Evolutionary conservation across 495 filamentous ascomycete genomes (phyloP).

Genomic region (Xylaria venustula): DNA sequence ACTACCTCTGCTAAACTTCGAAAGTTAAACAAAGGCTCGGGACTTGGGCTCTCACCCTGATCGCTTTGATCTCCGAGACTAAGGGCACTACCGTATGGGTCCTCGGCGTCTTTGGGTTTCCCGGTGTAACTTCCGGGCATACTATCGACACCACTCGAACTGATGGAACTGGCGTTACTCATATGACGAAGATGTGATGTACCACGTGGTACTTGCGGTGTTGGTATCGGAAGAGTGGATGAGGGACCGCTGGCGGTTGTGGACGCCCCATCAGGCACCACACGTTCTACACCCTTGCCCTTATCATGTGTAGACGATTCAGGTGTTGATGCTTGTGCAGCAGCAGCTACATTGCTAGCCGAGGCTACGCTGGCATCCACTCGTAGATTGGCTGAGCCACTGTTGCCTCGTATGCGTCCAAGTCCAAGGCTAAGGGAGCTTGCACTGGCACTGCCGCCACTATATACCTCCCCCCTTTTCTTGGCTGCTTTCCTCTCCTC

Average conservation of each 20-base stretch:
- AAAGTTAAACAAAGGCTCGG: constrained; percentile 89
- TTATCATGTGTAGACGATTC: constrained; percentile 51
- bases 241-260: constrained; percentile 15
- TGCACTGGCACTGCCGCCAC: constrained; percentile 50
- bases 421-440: constrained; percentile 52
- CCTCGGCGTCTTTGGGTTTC: constrained; percentile 35
- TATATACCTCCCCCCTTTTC: constrained; percentile 51
- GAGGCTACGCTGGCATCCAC: constrained; percentile 41
- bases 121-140: constrained; percentile 51
- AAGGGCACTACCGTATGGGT: constrained; percentile 46
- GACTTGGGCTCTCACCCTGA: constrained; percentile 49
- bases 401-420: constrained; percentile 54
- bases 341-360: constrained; percentile 14
- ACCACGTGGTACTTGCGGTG: constrained; percentile 41
- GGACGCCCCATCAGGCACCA: constrained; percentile 19
- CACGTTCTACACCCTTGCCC: constrained; percentile 78
- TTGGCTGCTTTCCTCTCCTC: constrained; percentile 78
- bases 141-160: constrained; percentile 71
- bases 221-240: constrained; percentile 34
- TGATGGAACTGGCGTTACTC: constrained; percentile 78
- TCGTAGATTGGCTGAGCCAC: constrained; percentile 49
- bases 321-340: constrained; percentile 17
- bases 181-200: constrained; percentile 74
- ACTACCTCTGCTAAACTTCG: constrained; percentile 84
- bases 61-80: constrained; percentile 41